A percentile compares a stretch with the other conserved stretches of the same genome.
Evolutionary conservation across 345 rosid genomes (phyloP).

Genomic region (Clausena lansium): DNA sequence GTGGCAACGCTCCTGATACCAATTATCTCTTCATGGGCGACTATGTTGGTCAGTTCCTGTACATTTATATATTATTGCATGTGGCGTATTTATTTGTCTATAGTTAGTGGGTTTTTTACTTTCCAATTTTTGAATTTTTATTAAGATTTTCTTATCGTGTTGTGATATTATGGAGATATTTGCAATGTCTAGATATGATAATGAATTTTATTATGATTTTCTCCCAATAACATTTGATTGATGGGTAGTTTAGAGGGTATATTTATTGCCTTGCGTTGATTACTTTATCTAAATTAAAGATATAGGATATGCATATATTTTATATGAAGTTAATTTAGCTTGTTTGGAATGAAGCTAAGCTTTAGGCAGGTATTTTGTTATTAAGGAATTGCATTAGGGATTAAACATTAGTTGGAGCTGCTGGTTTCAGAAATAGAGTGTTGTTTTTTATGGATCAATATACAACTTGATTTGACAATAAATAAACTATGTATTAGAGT

Average conservation of each 20-base stretch:
- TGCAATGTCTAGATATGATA: background rate
- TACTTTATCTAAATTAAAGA: background rate
- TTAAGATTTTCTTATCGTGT: background rate
- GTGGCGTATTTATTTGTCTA: background rate
- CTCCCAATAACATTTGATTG: too few relatives aligned
- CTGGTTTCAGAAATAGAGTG: background rate
- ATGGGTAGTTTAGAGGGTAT: background rate
- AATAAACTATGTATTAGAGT: too few relatives aligned
- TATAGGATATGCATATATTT: background rate
- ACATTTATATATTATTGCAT: background rate
- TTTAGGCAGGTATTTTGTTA: background rate
- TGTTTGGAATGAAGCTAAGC: background rate
- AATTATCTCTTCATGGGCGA: slow-evolving; percentile 62
- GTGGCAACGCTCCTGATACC: slow-evolving; percentile 52
- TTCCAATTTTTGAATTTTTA: too few relatives aligned
- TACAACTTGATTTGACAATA: background rate
- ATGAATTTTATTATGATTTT: background rate
- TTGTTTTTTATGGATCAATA: background rate
- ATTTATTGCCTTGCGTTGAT: background rate
- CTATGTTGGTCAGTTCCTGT: slow-evolving; percentile 40
- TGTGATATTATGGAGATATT: background rate
- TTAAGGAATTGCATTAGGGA: background rate
- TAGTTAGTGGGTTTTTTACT: background rate
- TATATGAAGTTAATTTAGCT: background rate
- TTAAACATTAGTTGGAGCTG: background rate